Conservation (phyloP, 1,139 yeast species). For the Yamadazyma aaseri region DNA sequence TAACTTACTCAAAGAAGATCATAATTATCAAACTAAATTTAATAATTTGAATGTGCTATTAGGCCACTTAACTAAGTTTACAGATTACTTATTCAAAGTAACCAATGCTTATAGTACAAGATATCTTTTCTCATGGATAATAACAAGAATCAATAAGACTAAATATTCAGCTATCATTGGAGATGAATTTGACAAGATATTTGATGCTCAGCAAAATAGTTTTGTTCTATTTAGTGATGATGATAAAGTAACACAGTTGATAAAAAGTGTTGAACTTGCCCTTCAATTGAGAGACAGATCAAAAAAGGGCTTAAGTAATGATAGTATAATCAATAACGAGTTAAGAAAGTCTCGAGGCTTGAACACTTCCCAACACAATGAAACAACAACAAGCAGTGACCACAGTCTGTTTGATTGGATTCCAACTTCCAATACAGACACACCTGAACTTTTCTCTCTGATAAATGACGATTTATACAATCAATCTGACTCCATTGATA, state of each 20-base stretch:
- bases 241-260: conserved; percentile 2
- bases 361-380: no score
- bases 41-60: conserved; percentile 10
- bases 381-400: no score
- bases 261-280: conserved; percentile 8
- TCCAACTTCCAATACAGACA: no score
- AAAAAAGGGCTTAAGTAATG: neutral
- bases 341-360: neutral
- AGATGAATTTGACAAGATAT: conserved; percentile 7
- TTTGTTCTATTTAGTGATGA: conserved; percentile 12
- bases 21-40: conserved; percentile 7
- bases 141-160: conserved; percentile 9
- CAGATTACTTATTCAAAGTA: conserved; percentile 8
- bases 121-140: conserved; percentile 17
- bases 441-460: no score
- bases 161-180: conserved; percentile 7
- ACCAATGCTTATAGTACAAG: conserved; percentile 13
- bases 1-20: conserved; percentile 6
- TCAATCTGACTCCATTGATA: conserved; percentile 6
- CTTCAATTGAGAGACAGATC: conserved; percentile 6
- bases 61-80: conserved; percentile 8
- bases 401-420: no score
- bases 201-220: conserved; percentile 4
- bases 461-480: no score
- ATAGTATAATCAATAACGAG: neutral